Conservation (phyloP, 2,329 filamentous ascomycete genomes). For the Penicillium freii region DNA sequence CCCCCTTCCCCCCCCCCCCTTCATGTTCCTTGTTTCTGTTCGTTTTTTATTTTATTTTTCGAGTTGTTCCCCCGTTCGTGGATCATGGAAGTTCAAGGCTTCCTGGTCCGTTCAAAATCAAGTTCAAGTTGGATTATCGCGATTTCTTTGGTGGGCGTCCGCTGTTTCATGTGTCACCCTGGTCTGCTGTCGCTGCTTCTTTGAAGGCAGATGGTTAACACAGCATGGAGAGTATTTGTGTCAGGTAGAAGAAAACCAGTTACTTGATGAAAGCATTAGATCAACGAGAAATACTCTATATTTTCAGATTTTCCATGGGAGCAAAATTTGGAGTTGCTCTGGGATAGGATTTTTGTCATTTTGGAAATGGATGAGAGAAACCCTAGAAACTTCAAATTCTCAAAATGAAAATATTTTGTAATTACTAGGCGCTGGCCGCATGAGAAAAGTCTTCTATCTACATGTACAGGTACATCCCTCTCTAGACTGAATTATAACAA, state of each 20-base stretch:
- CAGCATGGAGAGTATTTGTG: conserved; percentile 18
- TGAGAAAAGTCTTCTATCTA: conserved; percentile 15
- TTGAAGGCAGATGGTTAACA: conserved; percentile 14
- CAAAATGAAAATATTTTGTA: not conserved
- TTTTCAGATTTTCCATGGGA: not conserved
- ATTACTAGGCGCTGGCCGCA: conserved; percentile 1
- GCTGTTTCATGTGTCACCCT: conserved; percentile 23
- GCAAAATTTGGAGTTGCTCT: not conserved
- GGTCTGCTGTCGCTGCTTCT: conserved; percentile 22
- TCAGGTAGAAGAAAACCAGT: conserved; percentile 24
- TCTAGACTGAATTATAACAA: conserved; percentile 51
- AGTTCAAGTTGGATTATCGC: conserved; percentile 23
- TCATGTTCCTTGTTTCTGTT: conserved; percentile 14
- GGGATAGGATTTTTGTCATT: not conserved
- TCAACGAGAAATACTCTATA: conserved; percentile 18
- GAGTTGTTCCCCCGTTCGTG: conserved; percentile 14
- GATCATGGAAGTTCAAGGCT: conserved; percentile 12
- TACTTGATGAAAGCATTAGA: conserved; percentile 30
- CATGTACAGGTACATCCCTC: conserved; percentile 15
- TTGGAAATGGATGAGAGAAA: not conserved
- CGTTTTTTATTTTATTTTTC: conserved; percentile 14
- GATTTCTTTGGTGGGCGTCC: conserved; percentile 28
- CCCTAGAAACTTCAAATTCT: not conserved
- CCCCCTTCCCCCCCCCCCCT: not conserved
- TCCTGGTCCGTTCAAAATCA: conserved; percentile 21